phyloP scores from a whole-genome alignment of 768 basidiomycete genomes.

The Tephrocybe sp. region DNA sequence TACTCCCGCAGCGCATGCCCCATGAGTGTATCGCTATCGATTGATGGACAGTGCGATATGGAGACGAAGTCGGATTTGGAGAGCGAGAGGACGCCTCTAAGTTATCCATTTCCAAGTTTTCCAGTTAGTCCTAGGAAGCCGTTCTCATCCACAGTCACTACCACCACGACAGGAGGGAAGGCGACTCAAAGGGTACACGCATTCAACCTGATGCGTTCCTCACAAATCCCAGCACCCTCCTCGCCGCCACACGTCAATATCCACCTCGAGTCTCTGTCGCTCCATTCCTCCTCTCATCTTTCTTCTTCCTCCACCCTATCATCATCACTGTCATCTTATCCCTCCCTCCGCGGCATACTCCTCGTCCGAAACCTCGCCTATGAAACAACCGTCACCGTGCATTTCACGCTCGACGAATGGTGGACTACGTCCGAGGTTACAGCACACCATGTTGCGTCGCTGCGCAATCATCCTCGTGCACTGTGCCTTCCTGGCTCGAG shows the following conservation, averaged over 20 bases:
- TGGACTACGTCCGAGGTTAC: conserved; percentile 86
- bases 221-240: conserved; percentile 25
- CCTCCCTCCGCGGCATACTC: conserved; percentile 54
- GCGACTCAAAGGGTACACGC: too few species aligned
- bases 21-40: conserved; percentile 41
- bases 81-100: conserved; percentile 2
- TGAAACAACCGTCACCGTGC: conserved; percentile 79
- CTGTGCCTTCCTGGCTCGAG: conserved; percentile 11
- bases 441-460: conserved; percentile 44
- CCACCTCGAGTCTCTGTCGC: conserved; percentile 26
- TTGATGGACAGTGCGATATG: conserved; percentile 47
- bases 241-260: conserved; percentile 27
- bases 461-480: conserved; percentile 32
- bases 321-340: conserved; percentile 1
- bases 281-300: too few species aligned
- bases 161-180: background rate
- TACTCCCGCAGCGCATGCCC: conserved; percentile 72
- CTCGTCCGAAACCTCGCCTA: conserved; percentile 86
- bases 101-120: conserved; percentile 26
- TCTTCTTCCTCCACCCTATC: conserved; percentile 18
- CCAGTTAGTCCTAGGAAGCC: background rate
- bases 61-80: conserved; percentile 50
- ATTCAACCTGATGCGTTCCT: conserved; percentile 21
- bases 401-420: conserved; percentile 96
- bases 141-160: background rate